Conservation (phyloP, 306 rosid species). For the Inga laurina region DNA sequence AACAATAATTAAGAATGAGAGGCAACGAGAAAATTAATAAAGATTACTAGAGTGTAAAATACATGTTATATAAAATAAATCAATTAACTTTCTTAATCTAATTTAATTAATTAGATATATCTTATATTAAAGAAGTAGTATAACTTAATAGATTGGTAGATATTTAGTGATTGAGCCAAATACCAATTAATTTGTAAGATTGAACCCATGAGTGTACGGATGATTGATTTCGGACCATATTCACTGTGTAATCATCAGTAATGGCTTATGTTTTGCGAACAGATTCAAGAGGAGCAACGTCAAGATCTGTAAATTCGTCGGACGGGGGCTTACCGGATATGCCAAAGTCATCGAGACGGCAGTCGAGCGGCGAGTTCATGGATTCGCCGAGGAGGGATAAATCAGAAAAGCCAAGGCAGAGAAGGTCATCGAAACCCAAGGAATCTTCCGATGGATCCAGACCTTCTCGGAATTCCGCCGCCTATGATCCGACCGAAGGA, state of each 20-base stretch:
- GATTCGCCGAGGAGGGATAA: slow-evolving; percentile 62
- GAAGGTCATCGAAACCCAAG: slow-evolving; percentile 52
- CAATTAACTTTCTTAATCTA: too few species aligned
- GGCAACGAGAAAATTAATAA: too few species aligned
- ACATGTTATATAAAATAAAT: rapidly evolving
- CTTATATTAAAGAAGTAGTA: too few species aligned
- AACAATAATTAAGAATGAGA: too few species aligned
- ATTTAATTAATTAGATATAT: too few species aligned
- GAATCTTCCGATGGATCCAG: slow-evolving; percentile 38
- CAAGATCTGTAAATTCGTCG: slow-evolving; percentile 23
- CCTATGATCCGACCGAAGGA: slow-evolving; percentile 31
- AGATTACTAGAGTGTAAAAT: rapidly evolving
- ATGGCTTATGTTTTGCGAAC: neutral
- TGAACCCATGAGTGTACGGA: neutral
- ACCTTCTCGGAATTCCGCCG: slow-evolving; percentile 1
- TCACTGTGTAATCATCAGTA: neutral
- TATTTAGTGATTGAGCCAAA: too few species aligned
- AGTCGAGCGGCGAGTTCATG: slow-evolving; percentile 25
- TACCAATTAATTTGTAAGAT: neutral
- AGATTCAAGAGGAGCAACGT: slow-evolving; percentile 42
- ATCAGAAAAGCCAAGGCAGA: slow-evolving; percentile 54
- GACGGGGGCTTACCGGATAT: slow-evolving; percentile 40
- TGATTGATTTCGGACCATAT: neutral
- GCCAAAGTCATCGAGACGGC: slow-evolving; percentile 52
- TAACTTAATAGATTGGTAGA: too few species aligned